Evolutionary conservation across 148 eudicot genomes (phyloP), one percentile per base, ranked within the genome.

Genomic region (Camellia granthamiana): DNA sequence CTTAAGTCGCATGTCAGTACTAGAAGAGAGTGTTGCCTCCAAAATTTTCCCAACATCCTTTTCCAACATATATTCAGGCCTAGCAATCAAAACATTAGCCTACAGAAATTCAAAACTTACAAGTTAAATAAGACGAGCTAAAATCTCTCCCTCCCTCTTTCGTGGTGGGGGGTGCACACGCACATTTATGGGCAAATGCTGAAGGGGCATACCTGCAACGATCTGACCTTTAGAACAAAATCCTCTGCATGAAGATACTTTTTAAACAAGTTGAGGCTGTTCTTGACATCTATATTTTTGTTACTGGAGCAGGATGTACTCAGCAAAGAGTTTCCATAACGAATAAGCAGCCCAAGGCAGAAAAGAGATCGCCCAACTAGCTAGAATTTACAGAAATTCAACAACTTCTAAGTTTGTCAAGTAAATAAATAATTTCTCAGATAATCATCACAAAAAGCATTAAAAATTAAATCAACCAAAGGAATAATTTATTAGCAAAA

Each of bases 301-400:
- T 78, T 81, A 79, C 75, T 80, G 49, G 84, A 84, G 69, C 38
- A 55, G 54, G 88, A 84, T 74, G 86, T 80, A 78, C 76, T 87
- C 72, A 92, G 74, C 64, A 93, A 78, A 79, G 90, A 77, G 85
- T 86, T 84, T 30, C 99, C 98, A 80, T 93, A 93, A 66, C 99
- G 99, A 83, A 96, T 92, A 69, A 93, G 94, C 85, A 96, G 87
- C 75, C 98, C 99, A 69, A 96, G 92, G 78, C 99, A 93, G 75
- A 96, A 96, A 70, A 96, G 90, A 79, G 99, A 96, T 23, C 99
- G 93, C 51, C 93, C 93, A 23, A 93, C 91, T 91, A 89, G 97
- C 98, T 96, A 90, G 78, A 81, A 88, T 61, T 61, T 71, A 41
- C 46, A 86, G 14, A 77, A 77, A 79, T 77, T 56, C 6, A 19